Conservation (phyloP, 208 protist genomes). For the Acanthamoeba lenticulata region DNA sequence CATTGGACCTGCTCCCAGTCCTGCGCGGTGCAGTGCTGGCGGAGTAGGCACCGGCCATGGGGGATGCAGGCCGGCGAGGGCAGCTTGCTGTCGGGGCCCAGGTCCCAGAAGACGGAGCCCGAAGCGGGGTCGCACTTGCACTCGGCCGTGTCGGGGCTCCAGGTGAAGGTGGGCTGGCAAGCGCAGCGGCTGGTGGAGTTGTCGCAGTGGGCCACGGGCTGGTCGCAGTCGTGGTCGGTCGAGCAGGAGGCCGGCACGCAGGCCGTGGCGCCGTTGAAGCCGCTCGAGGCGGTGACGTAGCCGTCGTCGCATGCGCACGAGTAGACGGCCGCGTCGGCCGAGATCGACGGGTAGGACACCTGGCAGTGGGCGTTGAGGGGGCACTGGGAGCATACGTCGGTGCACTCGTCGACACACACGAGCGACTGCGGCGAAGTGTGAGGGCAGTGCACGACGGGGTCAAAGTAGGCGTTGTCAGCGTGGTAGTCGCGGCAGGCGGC, state of each 20-base stretch:
- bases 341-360: neutral
- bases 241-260: neutral
- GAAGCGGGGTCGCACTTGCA: neutral
- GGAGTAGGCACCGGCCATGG: neutral
- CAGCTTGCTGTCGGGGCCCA: neutral
- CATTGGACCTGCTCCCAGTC: neutral
- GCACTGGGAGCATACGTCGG: neutral
- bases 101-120: neutral
- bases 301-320: neutral
- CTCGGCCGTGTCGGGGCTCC: neutral
- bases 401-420: neutral
- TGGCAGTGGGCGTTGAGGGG: neutral
- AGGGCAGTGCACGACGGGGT: conserved; percentile 40
- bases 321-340: neutral
- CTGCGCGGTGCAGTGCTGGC: neutral
- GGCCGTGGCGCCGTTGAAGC: neutral
- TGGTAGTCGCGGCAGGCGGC: neutral
- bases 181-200: neutral
- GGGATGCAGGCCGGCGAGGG: neutral
- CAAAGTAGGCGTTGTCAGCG: neutral
- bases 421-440: neutral
- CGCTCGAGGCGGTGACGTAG: neutral
- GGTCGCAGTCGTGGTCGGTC: neutral
- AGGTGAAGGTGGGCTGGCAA: neutral
- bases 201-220: neutral